Evolutionary conservation across 305 asterid species (phyloP).

Genomic region (Fraxinus velutina): DNA sequence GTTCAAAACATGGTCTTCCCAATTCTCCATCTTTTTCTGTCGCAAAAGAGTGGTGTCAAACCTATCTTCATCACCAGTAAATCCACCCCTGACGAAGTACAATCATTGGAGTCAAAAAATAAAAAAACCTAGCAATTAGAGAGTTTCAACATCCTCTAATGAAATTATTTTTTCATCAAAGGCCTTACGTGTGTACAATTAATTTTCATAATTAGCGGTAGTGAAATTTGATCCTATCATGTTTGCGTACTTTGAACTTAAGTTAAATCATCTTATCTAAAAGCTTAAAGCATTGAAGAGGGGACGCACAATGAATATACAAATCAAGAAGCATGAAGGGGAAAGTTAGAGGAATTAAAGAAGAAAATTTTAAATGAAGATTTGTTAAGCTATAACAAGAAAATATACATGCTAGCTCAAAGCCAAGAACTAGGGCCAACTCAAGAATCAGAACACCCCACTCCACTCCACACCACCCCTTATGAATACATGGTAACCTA

Average conservation of each 20-base stretch:
- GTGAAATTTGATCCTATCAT: neutral
- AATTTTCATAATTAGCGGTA: neutral
- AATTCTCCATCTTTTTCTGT: constrained; percentile 38
- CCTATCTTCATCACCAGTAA: constrained; percentile 31
- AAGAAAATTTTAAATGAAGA: neutral
- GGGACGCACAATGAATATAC: neutral
- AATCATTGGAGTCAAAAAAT: neutral
- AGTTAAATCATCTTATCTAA: neutral
- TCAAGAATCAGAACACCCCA: neutral
- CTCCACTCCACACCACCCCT: neutral
- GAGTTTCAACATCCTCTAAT: neutral
- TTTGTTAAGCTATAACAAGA: neutral
- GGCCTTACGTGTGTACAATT: neutral
- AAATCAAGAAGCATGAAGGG: neutral
- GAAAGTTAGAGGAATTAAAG: neutral
- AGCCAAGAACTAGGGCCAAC: neutral
- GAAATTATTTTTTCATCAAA: neutral
- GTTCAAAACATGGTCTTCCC: constrained; percentile 48
- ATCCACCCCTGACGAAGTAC: constrained; percentile 33
- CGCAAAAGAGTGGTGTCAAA: constrained; percentile 30
- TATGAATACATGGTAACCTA: neutral
- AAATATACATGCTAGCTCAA: neutral
- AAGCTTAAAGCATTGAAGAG: neutral
- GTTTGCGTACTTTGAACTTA: neutral
- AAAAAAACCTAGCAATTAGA: neutral